phyloP scores from a whole-genome alignment of 352 stramenopile species.

The Pythium pyrilobum region DNA sequence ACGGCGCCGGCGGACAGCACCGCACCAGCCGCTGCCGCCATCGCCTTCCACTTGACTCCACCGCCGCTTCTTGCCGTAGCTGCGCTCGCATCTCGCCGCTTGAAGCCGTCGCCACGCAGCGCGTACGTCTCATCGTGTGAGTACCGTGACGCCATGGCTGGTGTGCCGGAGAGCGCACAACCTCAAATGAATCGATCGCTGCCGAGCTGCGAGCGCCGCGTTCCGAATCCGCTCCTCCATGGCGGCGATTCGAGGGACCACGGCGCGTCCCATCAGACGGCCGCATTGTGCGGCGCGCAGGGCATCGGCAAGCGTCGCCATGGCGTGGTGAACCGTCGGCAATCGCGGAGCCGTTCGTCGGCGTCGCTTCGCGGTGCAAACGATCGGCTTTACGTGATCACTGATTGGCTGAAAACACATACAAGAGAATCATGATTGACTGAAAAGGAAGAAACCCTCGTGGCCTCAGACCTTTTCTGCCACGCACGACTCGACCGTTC shows the following conservation, averaged over 20 bases:
- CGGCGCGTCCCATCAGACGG: background rate
- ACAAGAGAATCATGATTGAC: no score
- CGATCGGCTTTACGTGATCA: background rate
- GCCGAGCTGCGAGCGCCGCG: background rate
- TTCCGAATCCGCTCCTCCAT: background rate
- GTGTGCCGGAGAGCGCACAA: background rate
- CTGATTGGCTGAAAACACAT: background rate
- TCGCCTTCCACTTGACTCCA: background rate
- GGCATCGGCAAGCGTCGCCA: background rate
- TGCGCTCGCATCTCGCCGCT: background rate
- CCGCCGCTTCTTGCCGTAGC: background rate
- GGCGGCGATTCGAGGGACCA: background rate
- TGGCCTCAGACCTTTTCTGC: no score
- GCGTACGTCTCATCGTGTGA: constrained; percentile 7
- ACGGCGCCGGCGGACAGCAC: background rate
- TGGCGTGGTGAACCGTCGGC: background rate
- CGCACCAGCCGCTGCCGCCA: background rate
- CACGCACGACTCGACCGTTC: no score
- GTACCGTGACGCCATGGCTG: constrained; percentile 6
- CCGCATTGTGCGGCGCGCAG: background rate
- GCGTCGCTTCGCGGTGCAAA: background rate
- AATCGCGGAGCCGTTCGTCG: background rate
- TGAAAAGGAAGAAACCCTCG: no score
- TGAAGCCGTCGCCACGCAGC: background rate
- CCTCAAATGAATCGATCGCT: background rate